Evolutionary conservation across 2,329 filamentous ascomycete species (phyloP).

Genomic region (Paraconiothyrium sp.): DNA sequence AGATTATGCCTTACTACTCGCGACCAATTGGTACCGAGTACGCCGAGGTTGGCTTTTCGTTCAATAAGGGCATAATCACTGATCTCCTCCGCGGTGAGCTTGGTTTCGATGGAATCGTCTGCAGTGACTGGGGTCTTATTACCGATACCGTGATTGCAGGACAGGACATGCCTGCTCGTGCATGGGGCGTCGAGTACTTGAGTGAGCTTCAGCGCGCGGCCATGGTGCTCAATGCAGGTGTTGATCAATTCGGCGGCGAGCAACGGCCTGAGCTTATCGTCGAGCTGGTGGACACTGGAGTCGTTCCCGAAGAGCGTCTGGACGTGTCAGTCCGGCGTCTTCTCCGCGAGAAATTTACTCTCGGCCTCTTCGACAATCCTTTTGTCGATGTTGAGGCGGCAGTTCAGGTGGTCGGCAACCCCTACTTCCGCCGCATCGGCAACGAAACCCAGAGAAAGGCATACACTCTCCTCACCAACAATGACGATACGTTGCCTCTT

Average conservation of each 20-base stretch:
- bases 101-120: conserved; percentile 62
- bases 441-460: conserved; percentile 50
- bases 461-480: conserved; percentile 51
- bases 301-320: conserved; percentile 56
- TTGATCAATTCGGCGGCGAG: conserved; percentile 64
- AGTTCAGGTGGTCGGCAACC: conserved; percentile 54
- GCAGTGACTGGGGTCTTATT: conserved; percentile 64
- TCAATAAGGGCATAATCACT: conserved; percentile 63
- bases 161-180: conserved; percentile 58
- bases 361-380: conserved; percentile 63
- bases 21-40: conserved; percentile 59
- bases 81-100: conserved; percentile 59
- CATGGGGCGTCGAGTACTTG: conserved; percentile 62
- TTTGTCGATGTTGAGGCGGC: conserved; percentile 60
- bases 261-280: conserved; percentile 59
- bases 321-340: conserved; percentile 59
- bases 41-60: conserved; percentile 60
- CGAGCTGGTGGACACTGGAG: conserved; percentile 55
- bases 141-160: conserved; percentile 56
- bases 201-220: conserved; percentile 54
- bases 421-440: conserved; percentile 54
- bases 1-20: conserved; percentile 65
- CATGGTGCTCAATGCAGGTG: conserved; percentile 60
- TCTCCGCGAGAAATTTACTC: conserved; percentile 61
- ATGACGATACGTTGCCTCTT: conserved; percentile 42